These are phyloP conservation scores for Crucihimalaya himalaica DNA, from an alignment of 345 rosid species.

Conservation along the genomic window DNA sequence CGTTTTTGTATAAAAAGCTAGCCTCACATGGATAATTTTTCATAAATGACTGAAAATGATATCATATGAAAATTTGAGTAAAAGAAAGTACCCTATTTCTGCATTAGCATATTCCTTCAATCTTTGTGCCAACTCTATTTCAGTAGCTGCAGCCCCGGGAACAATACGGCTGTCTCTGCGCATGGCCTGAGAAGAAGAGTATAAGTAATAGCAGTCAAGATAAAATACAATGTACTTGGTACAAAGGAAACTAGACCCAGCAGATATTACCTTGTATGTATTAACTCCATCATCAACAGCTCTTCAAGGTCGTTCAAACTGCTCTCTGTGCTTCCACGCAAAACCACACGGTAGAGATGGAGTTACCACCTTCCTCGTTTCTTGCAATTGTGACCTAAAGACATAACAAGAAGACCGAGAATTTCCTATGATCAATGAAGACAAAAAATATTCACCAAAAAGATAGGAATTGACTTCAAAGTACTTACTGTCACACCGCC, in stretches of 20 bases:
- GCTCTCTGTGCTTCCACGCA: slow-evolving; percentile 96
- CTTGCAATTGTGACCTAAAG: slow-evolving; percentile 79
- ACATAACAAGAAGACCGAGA: slow-evolving; percentile 11
- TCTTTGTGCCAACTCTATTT: slow-evolving; percentile 93
- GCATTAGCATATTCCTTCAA: slow-evolving; percentile 88
- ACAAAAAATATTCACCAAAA: neutral
- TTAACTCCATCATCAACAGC: slow-evolving; percentile 99
- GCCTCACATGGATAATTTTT: neutral
- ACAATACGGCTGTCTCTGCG: slow-evolving; percentile 92
- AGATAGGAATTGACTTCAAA: neutral
- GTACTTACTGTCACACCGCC: slow-evolving; percentile 90
- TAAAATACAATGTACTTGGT: neutral
- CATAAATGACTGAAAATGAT: neutral
- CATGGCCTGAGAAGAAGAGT: slow-evolving; percentile 67
- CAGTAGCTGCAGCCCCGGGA: slow-evolving; percentile 97
- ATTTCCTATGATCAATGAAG: slow-evolving; percentile 1
- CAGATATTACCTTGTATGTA: slow-evolving; percentile 77
- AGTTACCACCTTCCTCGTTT: slow-evolving; percentile 95
- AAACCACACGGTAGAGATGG: slow-evolving; percentile 78
- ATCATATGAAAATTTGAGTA: neutral
- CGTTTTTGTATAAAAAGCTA: slow-evolving; percentile 4
- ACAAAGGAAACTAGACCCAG: slow-evolving; percentile 4
- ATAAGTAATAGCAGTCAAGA: neutral
- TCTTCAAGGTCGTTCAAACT: slow-evolving; percentile 97
- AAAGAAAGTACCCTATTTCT: slow-evolving; percentile 75